Conservation (phyloP, 257 asterid genomes). For the Solanum chilense region DNA sequence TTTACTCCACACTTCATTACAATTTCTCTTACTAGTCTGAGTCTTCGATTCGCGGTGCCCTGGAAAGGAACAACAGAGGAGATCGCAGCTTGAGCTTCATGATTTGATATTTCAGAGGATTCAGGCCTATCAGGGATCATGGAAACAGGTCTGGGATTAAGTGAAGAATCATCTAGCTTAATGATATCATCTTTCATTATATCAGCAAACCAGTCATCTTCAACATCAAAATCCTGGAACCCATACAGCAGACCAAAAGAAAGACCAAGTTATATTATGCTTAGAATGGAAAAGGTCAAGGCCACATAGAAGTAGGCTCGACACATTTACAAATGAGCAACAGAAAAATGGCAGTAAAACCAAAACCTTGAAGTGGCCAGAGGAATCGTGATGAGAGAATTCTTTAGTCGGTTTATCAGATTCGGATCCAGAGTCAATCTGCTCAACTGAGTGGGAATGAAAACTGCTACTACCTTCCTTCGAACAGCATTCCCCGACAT, state of each 20-base stretch:
- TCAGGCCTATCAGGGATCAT: not conserved
- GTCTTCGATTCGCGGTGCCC: constrained; percentile 52
- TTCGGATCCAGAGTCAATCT: constrained; percentile 27
- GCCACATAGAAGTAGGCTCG: not conserved
- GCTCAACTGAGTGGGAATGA: constrained; percentile 49
- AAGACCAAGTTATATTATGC: not conserved
- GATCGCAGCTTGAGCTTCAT: constrained; percentile 5
- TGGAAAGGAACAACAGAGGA: constrained; percentile 22
- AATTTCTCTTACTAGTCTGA: constrained; percentile 23
- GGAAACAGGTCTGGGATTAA: not conserved
- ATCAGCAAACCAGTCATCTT: constrained; percentile 76
- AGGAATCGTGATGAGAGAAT: constrained; percentile 12
- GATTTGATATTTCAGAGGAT: constrained; percentile 6
- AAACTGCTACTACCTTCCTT: constrained; percentile 46
- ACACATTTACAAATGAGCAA: not conserved
- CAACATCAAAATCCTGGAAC: constrained; percentile 32
- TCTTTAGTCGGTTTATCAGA: constrained; percentile 29
- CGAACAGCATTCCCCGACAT: constrained; percentile 24
- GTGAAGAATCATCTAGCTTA: constrained; percentile 45
- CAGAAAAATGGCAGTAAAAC: not conserved
- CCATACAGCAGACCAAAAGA: not conserved
- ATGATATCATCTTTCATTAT: constrained; percentile 82
- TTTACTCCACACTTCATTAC: not conserved
- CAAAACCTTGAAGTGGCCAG: constrained; percentile 25
- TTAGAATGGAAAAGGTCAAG: not conserved